Base-by-base conservation (phyloP, 139 green algal species). In the Picochlorum sp. region DNA sequence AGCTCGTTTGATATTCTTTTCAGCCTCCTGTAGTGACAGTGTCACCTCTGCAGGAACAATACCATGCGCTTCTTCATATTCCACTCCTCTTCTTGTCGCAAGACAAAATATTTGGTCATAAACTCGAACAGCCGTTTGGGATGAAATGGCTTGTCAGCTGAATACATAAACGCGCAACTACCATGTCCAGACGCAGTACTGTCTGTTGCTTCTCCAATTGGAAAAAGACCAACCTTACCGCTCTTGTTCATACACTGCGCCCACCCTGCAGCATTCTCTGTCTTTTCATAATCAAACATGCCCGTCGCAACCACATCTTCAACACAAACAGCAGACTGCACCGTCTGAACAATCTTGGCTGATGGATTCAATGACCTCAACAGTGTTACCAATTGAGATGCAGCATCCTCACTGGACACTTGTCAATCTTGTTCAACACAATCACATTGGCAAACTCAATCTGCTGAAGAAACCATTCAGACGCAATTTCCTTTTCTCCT, bases 391-490 rank as follows among this genome's bases (percentile, higher is more conserved):
- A 85, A 30, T 0, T 49, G 23, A 28, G 24, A 28, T 16, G 15
- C 8, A 9, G 41, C 23, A 30, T 45, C 57, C 23, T 59, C 21
- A 18, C 10, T 20, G 8, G 21, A 18, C 13, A 83, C 61, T 80
- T 59, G 34, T 88, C 78, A 11, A 62, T 68, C 75, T 95, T 95
- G 74, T 90, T 93, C 16, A 95, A 78, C 30, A 92, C 16, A n/a
- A 95, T 77, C 5, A 63, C 59, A 56, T 74, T 49, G 2, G 70
- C 63, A 71, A 81, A 85, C 44, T 83, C 79, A 8, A 83, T 57
- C 59, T 88, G 73, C 41, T 85, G 76, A 51, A 89, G 55, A 44
- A 94, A 64, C 54, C 91, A 74, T 49, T 92, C 72, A 2, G 79
- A 68, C 58, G 88, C 72, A 52, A 74, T 85, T 20, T 85, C 68